Base-by-base conservation (phyloP, 805 yeast genomes). In the Metschnikowia noctiluminum region DNA sequence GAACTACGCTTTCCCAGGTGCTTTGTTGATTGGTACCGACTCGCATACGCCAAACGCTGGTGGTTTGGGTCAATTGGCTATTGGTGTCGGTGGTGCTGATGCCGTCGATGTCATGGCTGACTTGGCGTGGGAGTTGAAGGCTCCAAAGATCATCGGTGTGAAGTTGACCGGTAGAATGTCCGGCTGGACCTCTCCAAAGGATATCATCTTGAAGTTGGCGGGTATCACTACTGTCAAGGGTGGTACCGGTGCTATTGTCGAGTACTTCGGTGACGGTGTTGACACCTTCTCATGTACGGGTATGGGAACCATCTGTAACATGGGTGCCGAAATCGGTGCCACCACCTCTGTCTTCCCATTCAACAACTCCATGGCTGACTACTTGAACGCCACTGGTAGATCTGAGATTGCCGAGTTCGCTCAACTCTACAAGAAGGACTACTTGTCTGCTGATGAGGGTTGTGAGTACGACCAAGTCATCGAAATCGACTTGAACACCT, bases 301-400 rank as follows among this genome's bases (percentile, higher is more conserved):
- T 81, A 91, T 91, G 98, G 98, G 95, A 69, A 91, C 98, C 62
- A 91, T 91, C 75, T 91, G 98, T 81, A 91, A 91, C 74, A 91
- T 91, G 98, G 98, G 98, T 79, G 98, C 98, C 59, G 98, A 91
- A 76, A 90, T 91, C 61, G 98, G 98, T 76, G 97, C 97, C 53
- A 91, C 98, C 55, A 91, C 98, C 49, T 91, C 97, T 42, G 89
- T 88, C 53, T 91, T 91, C 95, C 98, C 98, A 69, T 90, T 80
- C 88, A 90, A 89, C 79, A 81, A 84, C 65, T 85, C 92, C 57
- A 91, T 88, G 88, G 82, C 75, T 68, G 87, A 85, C 58, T 92
- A 91, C 77, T 81, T 92, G 69, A 71, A 80, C 54, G 94, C 95
- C 49, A 92, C 98, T 51, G 84, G 82, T 60, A 87, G 98, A 77